Conservation (phyloP, 1,139 yeast genomes). For the Suhomyces atakaporum region DNA sequence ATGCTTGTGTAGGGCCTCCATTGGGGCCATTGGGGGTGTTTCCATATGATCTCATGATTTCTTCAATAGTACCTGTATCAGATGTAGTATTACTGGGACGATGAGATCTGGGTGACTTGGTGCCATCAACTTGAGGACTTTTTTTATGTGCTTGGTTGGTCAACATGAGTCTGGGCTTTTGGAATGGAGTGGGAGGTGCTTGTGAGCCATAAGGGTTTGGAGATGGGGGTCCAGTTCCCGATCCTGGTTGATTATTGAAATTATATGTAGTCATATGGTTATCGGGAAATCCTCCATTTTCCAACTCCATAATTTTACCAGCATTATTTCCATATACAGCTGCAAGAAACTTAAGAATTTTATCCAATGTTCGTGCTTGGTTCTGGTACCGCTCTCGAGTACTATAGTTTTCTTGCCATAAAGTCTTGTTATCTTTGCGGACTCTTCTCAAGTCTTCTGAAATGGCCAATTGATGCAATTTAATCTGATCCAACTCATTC, state of each 20-base stretch:
- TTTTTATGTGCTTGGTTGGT: conserved; percentile 39
- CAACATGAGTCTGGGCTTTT: conserved; percentile 45
- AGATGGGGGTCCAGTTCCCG: conserved; percentile 7
- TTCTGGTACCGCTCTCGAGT: conserved; percentile 83
- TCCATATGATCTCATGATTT: conserved; percentile 37
- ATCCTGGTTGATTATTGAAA: conserved; percentile 12
- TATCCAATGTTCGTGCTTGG: conserved; percentile 86
- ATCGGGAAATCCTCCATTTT: conserved; percentile 16
- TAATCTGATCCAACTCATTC: conserved; percentile 74
- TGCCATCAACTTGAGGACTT: conserved; percentile 8
- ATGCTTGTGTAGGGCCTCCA: conserved; percentile 7
- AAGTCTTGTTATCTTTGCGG: conserved; percentile 80
- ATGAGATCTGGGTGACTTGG: conserved; percentile 6
- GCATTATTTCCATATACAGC: conserved; percentile 72
- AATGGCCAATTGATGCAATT: conserved; percentile 75
- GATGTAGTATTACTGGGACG: conserved; percentile 17
- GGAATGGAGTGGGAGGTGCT: conserved; percentile 24
- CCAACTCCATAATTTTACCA: conserved; percentile 49
- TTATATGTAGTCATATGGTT: conserved; percentile 23
- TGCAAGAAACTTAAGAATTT: conserved; percentile 83
- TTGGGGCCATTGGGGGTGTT: conserved; percentile 24
- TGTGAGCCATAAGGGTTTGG: conserved; percentile 11
- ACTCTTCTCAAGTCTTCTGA: conserved; percentile 82
- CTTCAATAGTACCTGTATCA: conserved; percentile 35
- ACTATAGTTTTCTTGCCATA: conserved; percentile 86